Evolutionary conservation across 345 rosid species (phyloP).

Genomic region (Salix udensis): DNA sequence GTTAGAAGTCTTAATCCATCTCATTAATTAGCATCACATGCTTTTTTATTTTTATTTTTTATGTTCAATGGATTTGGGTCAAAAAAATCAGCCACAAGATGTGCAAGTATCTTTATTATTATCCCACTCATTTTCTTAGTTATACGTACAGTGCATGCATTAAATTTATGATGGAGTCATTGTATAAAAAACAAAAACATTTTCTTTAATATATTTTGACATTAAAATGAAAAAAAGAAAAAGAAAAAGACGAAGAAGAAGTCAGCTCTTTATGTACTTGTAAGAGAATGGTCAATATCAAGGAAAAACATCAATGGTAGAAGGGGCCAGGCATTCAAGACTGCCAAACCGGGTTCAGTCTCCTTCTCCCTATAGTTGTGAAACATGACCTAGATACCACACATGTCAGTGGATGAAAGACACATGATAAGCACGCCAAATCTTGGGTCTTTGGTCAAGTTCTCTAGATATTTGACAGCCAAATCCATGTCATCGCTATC

Average conservation of each 20-base stretch:
- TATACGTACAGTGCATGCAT: background rate
- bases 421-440: constrained; percentile 71
- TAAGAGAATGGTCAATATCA: no score
- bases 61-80: background rate
- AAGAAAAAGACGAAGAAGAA: no score
- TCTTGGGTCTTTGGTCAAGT: constrained; percentile 79
- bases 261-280: no score
- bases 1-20: background rate
- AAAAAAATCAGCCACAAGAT: background rate
- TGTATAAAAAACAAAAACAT: background rate
- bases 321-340: no score
- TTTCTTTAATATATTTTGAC: no score
- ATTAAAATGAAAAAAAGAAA: no score
- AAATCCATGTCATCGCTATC: constrained; percentile 67
- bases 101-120: background rate
- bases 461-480: constrained; percentile 65
- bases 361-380: no score
- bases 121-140: background rate
- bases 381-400: no score
- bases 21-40: background rate
- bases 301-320: no score
- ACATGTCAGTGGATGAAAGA: constrained; percentile 62
- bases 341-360: no score
- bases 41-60: no score
- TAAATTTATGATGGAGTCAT: background rate